A percentile compares a stretch with the other conserved stretches of the same genome.
Conservation (phyloP, 768 basidiomycete genomes). For the Strobilomyces dryophilus region DNA sequence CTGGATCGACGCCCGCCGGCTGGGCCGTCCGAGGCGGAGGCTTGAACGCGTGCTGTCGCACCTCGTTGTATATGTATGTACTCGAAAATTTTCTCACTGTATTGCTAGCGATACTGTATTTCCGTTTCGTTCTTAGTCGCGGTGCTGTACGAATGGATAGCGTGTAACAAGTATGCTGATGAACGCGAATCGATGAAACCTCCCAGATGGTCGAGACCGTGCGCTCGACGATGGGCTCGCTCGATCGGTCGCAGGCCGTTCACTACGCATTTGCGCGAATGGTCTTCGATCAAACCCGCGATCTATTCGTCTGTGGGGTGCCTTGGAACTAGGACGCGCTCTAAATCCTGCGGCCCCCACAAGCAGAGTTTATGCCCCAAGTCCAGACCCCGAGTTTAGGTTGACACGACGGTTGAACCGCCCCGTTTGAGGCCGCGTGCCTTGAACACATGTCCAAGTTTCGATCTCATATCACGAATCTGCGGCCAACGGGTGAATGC, state of each 20-base stretch:
- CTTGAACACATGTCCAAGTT: neutral
- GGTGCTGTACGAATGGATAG: neutral
- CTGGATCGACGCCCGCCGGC: conserved; percentile 9
- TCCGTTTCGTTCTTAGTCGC: neutral
- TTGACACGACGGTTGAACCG: neutral
- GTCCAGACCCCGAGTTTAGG: neutral
- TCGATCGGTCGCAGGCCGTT: too few relatives aligned
- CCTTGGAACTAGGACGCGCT: too few relatives aligned
- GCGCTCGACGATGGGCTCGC: too few relatives aligned
- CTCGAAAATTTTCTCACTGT: conserved; percentile 6
- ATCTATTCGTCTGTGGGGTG: too few relatives aligned
- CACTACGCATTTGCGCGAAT: too few relatives aligned
- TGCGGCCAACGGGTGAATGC: neutral
- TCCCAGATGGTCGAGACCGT: too few relatives aligned
- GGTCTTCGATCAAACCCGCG: too few relatives aligned
- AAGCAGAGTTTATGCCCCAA: too few relatives aligned
- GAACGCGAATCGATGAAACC: too few relatives aligned
- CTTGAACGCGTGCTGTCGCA: neutral
- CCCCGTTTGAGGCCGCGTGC: neutral
- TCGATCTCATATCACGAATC: neutral
- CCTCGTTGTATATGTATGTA: too few relatives aligned
- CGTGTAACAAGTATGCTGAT: too few relatives aligned
- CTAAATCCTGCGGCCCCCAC: too few relatives aligned
- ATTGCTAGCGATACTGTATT: conserved; percentile 17
- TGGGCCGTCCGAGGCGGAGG: neutral